Percentiles rank a stretch among this genome's conserved stretches.
Evolutionary conservation across 345 rosid species (phyloP).

Genomic region (Pseudoturritis turrita): DNA sequence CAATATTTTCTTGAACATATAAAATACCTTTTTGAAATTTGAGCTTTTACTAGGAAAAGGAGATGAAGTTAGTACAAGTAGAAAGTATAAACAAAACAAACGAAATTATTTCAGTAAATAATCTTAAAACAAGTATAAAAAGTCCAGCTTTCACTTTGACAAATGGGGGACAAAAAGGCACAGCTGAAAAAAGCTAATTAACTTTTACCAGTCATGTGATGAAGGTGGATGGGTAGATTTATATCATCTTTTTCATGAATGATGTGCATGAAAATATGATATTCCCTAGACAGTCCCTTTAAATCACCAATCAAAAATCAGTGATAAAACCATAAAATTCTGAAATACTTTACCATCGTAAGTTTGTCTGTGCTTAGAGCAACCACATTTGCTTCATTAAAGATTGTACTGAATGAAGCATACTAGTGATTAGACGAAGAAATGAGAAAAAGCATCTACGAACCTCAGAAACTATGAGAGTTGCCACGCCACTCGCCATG

Average conservation of each 20-base stretch:
- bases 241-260: conserved; percentile 22
- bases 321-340: neutral
- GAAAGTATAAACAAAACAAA: conserved; percentile 15
- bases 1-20: conserved; percentile 6
- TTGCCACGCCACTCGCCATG: neutral
- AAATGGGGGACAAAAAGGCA: conserved; percentile 30
- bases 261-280: conserved; percentile 10
- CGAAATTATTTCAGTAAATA: conserved; percentile 4
- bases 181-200: conserved; percentile 16
- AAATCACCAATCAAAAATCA: conserved; percentile 6
- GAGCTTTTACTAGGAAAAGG: conserved; percentile 25
- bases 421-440: neutral
- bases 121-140: conserved; percentile 11
- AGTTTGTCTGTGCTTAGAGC: neutral
- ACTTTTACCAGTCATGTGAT: conserved; percentile 30
- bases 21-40: conserved; percentile 23
- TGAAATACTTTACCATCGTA: conserved; percentile 1
- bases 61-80: conserved; percentile 7
- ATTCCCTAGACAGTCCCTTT: conserved; percentile 21
- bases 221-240: conserved; percentile 21
- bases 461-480: conserved; percentile 17
- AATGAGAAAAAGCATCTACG: neutral
- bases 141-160: conserved; percentile 24
- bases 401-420: neutral
- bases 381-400: conserved; percentile 9